phyloP scores from a whole-genome alignment of 495 filamentous ascomycete genomes.

The Clohesyomyces aquaticus region DNA sequence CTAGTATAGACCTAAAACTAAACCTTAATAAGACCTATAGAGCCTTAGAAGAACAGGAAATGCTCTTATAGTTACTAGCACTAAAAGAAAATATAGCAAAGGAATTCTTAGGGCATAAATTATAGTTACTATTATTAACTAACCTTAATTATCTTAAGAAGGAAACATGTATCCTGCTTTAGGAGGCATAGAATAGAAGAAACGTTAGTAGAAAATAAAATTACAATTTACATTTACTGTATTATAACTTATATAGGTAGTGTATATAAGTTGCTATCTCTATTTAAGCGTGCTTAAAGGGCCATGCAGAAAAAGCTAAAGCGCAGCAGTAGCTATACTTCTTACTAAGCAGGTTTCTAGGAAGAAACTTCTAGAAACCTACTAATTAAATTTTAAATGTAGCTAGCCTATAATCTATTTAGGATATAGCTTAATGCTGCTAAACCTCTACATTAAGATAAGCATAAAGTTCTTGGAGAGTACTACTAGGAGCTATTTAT shows the following conservation, averaged over 20 bases:
- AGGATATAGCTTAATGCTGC: not conserved
- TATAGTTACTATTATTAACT: not conserved
- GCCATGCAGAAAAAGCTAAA: no score
- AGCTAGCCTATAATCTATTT: not conserved
- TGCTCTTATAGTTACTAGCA: no score
- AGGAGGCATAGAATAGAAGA: not conserved
- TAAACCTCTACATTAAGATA: conserved; percentile 7
- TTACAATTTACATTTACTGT: not conserved
- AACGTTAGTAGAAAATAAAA: not conserved
- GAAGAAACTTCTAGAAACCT: not conserved
- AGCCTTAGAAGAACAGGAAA: no score
- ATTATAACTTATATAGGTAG: not conserved
- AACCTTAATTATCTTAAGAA: not conserved
- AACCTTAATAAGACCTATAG: no score
- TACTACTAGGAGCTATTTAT: not conserved
- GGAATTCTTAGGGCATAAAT: no score
- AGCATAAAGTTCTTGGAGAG: conserved; percentile 6
- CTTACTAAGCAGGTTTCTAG: not conserved
- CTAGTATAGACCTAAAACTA: no score
- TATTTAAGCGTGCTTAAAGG: not conserved
- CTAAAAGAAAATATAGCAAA: no score
- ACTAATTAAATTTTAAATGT: not conserved
- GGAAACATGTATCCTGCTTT: not conserved
- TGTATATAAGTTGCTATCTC: conserved; percentile 5
- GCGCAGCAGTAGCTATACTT: no score